Evolutionary conservation across 2,329 filamentous ascomycete genomes (phyloP).

Genomic region (Scytalidium sp.): DNA sequence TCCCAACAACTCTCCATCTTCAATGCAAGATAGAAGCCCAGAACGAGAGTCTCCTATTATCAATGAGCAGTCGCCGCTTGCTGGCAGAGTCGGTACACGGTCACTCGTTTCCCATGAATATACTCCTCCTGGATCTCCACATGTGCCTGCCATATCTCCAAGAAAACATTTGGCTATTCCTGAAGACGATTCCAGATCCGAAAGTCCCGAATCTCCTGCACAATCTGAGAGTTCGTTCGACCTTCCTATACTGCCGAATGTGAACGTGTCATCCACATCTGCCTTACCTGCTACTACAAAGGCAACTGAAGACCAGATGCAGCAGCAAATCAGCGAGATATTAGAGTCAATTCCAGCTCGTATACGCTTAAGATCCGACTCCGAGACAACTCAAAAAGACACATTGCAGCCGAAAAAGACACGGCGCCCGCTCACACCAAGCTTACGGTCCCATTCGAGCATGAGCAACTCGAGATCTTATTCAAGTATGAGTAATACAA

Average conservation of each 20-base stretch:
- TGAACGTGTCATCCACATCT: slow-evolving; percentile 17
- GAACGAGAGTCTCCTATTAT: slow-evolving; percentile 6
- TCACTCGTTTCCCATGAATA: slow-evolving; percentile 12
- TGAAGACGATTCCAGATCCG: slow-evolving; percentile 3
- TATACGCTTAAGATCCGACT: slow-evolving; percentile 67
- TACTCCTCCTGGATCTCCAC: slow-evolving; percentile 21
- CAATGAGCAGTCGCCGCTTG: slow-evolving; percentile 18
- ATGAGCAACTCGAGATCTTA: slow-evolving; percentile 3
- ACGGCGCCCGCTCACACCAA: slow-evolving; percentile 29
- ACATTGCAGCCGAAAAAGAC: slow-evolving; percentile 27
- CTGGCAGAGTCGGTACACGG: slow-evolving; percentile 14
- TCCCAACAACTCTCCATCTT: slow-evolving; percentile 5
- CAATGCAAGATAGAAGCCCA: slow-evolving; percentile 6
- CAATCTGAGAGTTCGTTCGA: slow-evolving; percentile 12
- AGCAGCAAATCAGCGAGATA: slow-evolving; percentile 77
- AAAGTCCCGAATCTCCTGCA: slow-evolving; percentile 6
- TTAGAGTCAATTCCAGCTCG: slow-evolving; percentile 74
- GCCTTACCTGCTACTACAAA: slow-evolving; percentile 20
- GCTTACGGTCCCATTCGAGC: slow-evolving; percentile 16
- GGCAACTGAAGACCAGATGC: slow-evolving; percentile 61
- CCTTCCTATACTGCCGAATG: slow-evolving; percentile 18
- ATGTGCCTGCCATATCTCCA: neutral
- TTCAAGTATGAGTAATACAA: slow-evolving; percentile 31
- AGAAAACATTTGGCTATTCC: slow-evolving; percentile 2
- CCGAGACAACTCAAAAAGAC: slow-evolving; percentile 30